Evolutionary conservation across 257 asterid species (phyloP), one percentile per base, ranked within the genome.

Genomic region (Mentha longifolia): DNA sequence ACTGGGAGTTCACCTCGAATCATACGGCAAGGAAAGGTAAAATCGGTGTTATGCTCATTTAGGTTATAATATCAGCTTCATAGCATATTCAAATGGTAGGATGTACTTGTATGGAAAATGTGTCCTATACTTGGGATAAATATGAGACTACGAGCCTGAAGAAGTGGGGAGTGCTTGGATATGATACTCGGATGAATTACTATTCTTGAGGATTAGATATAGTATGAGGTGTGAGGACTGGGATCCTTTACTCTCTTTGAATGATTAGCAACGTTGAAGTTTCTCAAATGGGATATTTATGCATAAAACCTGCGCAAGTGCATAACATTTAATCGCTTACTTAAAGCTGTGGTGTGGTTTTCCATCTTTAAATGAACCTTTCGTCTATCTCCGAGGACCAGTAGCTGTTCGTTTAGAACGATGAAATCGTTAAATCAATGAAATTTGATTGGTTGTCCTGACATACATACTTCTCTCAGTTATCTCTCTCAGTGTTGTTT

Each of bases 1-100:
- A 91, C 98, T 62, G 88, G 85, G 72, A 78, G 74, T 56, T 51
- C 61, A 13, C 92, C 97, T 71, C 70, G 28, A 64, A 74, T 93
- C 39, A 17, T 87, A 80, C 79, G 96, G 37, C 92, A 78, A 61
- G 98, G 98, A 56, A 93, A 93, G 97, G 98, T 92, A 79, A 65
- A 61, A 39, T 35, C 60, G 41, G 43, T 64, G 33, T 20, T 9
- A 20, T 66, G 25, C 43, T 68, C 20, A 10, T 20, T 68, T 35
- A 46, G 25, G 14, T 10, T 20, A n/a, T 14, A 37, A 16, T 45
- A 28, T 68, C 66, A 33, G 14, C 43, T 41, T 41, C 63, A 33
- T 62, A 50, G 19, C 15, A 4, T 12, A 19, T 35, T 10, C 22
- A 14, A 47, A 13, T 31, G 41, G 10, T 7, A 10, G 13, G 20